Evolutionary conservation across 108 stramenopile species (phyloP).

Genomic region (Fistulifera pelliculosa): DNA sequence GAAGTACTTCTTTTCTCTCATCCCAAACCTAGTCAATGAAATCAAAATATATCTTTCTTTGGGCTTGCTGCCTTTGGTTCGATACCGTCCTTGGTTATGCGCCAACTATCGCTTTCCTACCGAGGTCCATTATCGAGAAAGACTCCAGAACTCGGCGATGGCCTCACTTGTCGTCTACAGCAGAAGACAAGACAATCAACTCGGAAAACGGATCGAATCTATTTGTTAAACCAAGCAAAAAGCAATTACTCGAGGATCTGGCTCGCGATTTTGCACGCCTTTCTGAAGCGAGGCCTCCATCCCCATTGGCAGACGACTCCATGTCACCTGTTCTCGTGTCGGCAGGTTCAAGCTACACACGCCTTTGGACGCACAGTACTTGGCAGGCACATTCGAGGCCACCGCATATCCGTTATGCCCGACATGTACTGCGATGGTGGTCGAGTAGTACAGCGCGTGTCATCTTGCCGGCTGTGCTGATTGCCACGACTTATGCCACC

Average conservation of each 20-base stretch:
- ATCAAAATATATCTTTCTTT: too few species aligned
- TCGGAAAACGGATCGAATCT: too few species aligned
- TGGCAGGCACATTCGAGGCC: constrained; percentile 22
- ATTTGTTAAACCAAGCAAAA: neutral
- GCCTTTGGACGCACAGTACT: constrained; percentile 18
- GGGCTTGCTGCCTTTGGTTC: too few species aligned
- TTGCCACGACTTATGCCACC: constrained; percentile 20
- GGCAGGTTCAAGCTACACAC: constrained; percentile 25
- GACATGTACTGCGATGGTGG: constrained; percentile 21
- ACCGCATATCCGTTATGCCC: constrained; percentile 18
- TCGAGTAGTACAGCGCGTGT: constrained; percentile 17
- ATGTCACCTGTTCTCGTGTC: constrained; percentile 10
- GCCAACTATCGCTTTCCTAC: too few species aligned
- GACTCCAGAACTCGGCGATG: too few species aligned
- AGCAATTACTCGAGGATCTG: constrained; percentile 1
- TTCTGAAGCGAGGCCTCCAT: constrained; percentile 3
- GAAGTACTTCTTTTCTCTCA: too few species aligned
- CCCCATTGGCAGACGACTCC: constrained; percentile 9
- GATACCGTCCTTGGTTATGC: too few species aligned
- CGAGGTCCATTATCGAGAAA: too few species aligned
- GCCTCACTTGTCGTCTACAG: too few species aligned
- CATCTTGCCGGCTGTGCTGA: constrained; percentile 21
- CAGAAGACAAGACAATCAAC: too few species aligned
- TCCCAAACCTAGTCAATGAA: too few species aligned
- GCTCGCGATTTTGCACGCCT: constrained; percentile 3